Evolutionary conservation across 2,329 filamentous ascomycete genomes (phyloP).

Genomic region (Plenodomus biglobosus): DNA sequence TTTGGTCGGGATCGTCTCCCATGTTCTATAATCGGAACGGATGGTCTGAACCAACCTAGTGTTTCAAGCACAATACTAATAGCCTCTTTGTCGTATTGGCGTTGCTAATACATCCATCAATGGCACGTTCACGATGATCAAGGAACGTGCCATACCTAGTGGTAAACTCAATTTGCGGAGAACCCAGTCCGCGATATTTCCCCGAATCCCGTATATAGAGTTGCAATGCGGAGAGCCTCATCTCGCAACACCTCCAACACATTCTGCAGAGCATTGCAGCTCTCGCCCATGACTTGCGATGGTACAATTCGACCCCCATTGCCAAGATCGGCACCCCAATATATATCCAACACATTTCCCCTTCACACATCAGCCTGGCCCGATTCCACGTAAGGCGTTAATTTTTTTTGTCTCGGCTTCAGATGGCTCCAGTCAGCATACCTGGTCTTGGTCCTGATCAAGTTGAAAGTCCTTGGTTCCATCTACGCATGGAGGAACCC

Average conservation of each 20-base stretch:
- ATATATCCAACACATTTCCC: neutral
- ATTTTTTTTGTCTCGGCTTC: neutral
- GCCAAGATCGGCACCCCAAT: neutral
- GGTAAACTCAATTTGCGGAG: too few relatives aligned
- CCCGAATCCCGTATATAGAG: neutral
- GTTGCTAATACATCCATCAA: neutral
- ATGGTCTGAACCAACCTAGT: neutral
- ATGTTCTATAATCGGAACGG: neutral
- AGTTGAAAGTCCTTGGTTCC: neutral
- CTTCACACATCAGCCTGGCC: neutral
- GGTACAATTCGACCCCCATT: neutral
- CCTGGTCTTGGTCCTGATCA: neutral
- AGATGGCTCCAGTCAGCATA: neutral
- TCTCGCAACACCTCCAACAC: neutral
- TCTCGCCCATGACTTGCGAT: neutral
- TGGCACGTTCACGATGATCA: neutral
- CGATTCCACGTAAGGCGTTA: neutral
- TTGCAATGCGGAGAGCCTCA: neutral
- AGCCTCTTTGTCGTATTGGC: neutral
- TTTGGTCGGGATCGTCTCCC: neutral
- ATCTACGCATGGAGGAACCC: too few relatives aligned
- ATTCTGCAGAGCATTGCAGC: neutral
- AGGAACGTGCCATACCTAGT: neutral
- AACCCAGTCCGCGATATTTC: too few relatives aligned
- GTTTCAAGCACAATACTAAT: neutral